Evolutionary conservation across 345 rosid genomes (phyloP).

Genomic region (Arabis hirsuta): DNA sequence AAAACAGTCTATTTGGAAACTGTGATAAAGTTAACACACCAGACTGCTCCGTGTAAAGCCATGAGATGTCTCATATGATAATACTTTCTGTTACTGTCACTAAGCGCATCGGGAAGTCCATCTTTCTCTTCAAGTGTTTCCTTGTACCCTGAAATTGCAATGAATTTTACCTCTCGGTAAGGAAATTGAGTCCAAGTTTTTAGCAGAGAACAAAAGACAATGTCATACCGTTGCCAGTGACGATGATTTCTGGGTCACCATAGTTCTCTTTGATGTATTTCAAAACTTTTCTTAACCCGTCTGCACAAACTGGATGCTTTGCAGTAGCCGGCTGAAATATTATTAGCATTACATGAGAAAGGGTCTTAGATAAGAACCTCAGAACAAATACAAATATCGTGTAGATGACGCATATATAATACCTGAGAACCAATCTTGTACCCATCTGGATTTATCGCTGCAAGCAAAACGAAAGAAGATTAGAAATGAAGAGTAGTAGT

Average conservation of each 20-base stretch:
- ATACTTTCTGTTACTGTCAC: constrained; percentile 42
- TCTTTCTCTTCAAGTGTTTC: constrained; percentile 46
- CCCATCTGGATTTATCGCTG: constrained; percentile 36
- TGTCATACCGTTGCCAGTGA: constrained; percentile 47
- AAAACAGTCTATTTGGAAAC: not conserved
- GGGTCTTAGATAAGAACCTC: not conserved
- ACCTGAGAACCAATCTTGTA: constrained; percentile 46
- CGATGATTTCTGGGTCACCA: constrained; percentile 33
- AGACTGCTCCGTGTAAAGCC: constrained; percentile 44
- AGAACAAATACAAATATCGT: not conserved
- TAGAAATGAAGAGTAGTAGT: constrained; percentile 5
- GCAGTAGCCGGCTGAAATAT: constrained; percentile 36
- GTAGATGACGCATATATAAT: constrained; percentile 1
- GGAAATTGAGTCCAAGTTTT: not conserved
- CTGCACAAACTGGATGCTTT: constrained; percentile 40
- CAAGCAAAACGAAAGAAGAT: constrained; percentile 6
- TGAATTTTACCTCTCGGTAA: not conserved
- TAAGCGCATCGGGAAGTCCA: constrained; percentile 37
- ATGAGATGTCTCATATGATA: constrained; percentile 48
- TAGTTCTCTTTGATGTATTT: constrained; percentile 46
- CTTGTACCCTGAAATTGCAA: constrained; percentile 40
- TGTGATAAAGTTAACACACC: constrained; percentile 19
- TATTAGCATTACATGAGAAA: constrained; percentile 18
- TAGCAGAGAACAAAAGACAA: not conserved
- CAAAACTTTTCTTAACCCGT: constrained; percentile 42